Evolutionary conservation across 2,329 filamentous ascomycete genomes (phyloP).

Genomic region (Penicillium sp.): DNA sequence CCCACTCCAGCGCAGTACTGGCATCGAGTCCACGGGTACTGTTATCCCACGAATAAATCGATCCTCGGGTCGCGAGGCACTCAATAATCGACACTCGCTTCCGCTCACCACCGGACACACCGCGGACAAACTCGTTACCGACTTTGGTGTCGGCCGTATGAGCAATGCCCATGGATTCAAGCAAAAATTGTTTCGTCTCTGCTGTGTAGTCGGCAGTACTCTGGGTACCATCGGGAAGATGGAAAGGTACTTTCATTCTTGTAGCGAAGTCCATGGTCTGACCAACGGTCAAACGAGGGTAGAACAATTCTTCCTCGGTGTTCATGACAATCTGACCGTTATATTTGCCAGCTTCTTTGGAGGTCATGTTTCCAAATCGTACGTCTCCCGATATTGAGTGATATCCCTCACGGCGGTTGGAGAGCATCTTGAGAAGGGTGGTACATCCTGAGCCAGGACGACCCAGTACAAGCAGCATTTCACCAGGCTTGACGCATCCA

Average conservation of each 20-base stretch:
- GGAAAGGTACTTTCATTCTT: slow-evolving; percentile 66
- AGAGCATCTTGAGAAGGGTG: slow-evolving; percentile 67
- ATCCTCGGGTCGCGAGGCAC: slow-evolving; percentile 7
- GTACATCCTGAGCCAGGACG: slow-evolving; percentile 70
- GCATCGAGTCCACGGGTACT: slow-evolving; percentile 11
- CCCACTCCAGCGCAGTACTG: slow-evolving; percentile 11
- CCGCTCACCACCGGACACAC: slow-evolving; percentile 14
- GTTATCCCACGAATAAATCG: slow-evolving; percentile 12
- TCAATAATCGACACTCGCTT: slow-evolving; percentile 15
- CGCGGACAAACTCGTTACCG: slow-evolving; percentile 14
- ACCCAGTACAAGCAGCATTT: slow-evolving; percentile 70
- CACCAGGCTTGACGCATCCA: slow-evolving; percentile 71
- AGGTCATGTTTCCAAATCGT: slow-evolving; percentile 52
- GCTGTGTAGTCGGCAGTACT: slow-evolving; percentile 49
- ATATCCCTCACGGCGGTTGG: slow-evolving; percentile 64
- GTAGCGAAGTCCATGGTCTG: slow-evolving; percentile 61
- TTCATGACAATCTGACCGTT: slow-evolving; percentile 60
- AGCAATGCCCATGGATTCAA: slow-evolving; percentile 9
- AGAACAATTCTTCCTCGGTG: slow-evolving; percentile 55
- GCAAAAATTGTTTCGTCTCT: slow-evolving; percentile 18
- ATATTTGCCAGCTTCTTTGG: slow-evolving; percentile 49
- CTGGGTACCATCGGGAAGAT: slow-evolving; percentile 67
- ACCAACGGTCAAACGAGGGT: slow-evolving; percentile 52
- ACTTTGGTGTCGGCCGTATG: slow-evolving; percentile 12
- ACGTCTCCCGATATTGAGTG: slow-evolving; percentile 61